Conservation (phyloP, 108 stramenopile species). For the Skeletonema menzelii region DNA sequence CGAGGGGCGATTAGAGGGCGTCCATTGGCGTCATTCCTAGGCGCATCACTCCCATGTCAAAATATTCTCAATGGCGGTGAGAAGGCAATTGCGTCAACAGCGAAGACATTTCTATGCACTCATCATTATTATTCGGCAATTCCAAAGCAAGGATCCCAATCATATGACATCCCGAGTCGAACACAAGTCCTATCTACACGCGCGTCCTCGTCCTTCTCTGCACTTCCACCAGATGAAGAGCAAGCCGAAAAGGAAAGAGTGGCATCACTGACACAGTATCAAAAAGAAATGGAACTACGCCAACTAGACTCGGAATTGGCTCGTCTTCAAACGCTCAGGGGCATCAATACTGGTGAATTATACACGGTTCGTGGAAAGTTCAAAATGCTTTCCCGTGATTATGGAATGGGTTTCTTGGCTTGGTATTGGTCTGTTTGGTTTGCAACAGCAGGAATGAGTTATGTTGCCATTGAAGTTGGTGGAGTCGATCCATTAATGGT, state of each 20-base stretch:
- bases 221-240: constrained; percentile 81
- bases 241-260: constrained; percentile 75
- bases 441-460: constrained; percentile 63
- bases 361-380: constrained; percentile 82
- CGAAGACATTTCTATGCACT: neutral
- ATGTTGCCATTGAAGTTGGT: constrained; percentile 69
- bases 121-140: neutral
- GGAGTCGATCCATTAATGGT: constrained; percentile 74
- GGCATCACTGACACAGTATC: constrained; percentile 54
- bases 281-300: constrained; percentile 80
- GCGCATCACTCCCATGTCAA: neutral
- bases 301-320: constrained; percentile 74
- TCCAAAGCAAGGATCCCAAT: neutral
- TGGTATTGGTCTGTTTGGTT: constrained; percentile 84
- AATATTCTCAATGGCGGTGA: neutral
- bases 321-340: constrained; percentile 65
- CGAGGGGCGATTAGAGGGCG: neutral
- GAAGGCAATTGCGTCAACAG: neutral
- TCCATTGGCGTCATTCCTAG: neutral
- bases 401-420: constrained; percentile 75
- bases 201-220: constrained; percentile 62
- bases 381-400: constrained; percentile 76
- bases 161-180: neutral
- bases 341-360: constrained; percentile 87
- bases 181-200: neutral